phyloP scores from a whole-genome alignment of 192 early-diverging fungal genomes.

The Linnemannia schmuckeri region DNA sequence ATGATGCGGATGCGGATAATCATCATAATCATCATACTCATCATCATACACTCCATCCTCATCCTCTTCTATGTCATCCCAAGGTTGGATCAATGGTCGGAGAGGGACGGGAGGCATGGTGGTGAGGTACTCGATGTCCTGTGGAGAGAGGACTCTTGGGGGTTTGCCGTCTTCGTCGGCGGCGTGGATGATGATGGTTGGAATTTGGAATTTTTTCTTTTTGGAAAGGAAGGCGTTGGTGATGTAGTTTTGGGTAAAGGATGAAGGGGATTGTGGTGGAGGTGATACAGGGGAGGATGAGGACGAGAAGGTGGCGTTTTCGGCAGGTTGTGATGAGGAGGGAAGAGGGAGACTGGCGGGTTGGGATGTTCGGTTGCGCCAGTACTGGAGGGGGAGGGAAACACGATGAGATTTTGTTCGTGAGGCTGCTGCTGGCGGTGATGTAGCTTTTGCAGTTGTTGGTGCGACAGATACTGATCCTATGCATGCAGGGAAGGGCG shows the following conservation, averaged over 20 bases:
- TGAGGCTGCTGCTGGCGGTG: not conserved
- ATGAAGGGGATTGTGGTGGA: not conserved
- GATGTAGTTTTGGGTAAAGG: slow-evolving; percentile 25
- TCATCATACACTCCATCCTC: slow-evolving; percentile 16
- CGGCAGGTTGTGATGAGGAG: not conserved
- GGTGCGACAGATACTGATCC: slow-evolving; percentile 4
- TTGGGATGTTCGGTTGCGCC: slow-evolving; percentile 15
- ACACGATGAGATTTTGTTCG: slow-evolving; percentile 21
- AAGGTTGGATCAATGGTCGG: slow-evolving; percentile 26
- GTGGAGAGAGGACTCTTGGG: slow-evolving; percentile 12
- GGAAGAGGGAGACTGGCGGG: not conserved
- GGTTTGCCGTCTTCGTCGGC: slow-evolving; percentile 50
- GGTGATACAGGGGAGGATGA: not conserved
- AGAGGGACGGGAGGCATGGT: slow-evolving; percentile 34
- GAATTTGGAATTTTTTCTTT: slow-evolving; percentile 37
- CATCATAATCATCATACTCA: slow-evolving; percentile 17
- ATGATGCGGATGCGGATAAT: slow-evolving; percentile 12
- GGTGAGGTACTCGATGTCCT: slow-evolving; percentile 43
- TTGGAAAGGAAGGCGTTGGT: slow-evolving; percentile 22
- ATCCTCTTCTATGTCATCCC: slow-evolving; percentile 21
- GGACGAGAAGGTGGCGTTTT: not conserved
- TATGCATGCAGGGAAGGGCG: not conserved
- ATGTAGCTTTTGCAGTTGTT: not conserved
- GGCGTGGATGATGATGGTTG: slow-evolving; percentile 42
- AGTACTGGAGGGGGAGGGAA: slow-evolving; percentile 24